Conservation (phyloP, 2,329 filamentous ascomycete genomes). For the Scedosporium minutisporum region DNA sequence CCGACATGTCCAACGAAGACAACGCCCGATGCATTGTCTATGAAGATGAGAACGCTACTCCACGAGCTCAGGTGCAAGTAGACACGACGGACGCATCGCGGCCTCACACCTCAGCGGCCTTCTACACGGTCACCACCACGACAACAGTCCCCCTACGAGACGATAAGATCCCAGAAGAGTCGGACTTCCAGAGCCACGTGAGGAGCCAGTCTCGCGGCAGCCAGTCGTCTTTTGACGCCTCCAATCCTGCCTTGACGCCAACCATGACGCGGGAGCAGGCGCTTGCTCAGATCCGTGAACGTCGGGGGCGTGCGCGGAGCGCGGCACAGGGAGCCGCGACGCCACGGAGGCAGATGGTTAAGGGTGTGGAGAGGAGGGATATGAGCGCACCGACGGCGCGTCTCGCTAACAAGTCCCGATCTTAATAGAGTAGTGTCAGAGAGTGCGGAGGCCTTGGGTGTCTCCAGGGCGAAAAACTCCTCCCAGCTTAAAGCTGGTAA, state of each 20-base stretch:
- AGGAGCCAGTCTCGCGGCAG: background rate
- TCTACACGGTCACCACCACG: constrained; percentile 39
- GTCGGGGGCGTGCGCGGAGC: constrained; percentile 61
- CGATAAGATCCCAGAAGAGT: constrained; percentile 26
- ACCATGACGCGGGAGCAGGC: constrained; percentile 66
- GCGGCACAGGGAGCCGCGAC: constrained; percentile 54
- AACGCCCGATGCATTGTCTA: constrained; percentile 1
- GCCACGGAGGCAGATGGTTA: constrained; percentile 43
- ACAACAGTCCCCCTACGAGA: constrained; percentile 42
- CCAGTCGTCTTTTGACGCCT: constrained; percentile 37
- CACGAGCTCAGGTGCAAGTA: constrained; percentile 11
- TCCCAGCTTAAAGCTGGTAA: too few relatives aligned
- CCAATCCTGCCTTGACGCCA: constrained; percentile 50
- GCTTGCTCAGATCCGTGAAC: constrained; percentile 63
- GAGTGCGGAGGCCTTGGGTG: too few relatives aligned
- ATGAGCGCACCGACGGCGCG: constrained; percentile 36
- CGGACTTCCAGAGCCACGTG: constrained; percentile 28
- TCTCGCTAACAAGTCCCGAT: constrained; percentile 12
- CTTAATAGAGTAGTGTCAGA: background rate
- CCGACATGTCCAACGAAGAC: constrained; percentile 20
- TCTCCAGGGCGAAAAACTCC: too few relatives aligned
- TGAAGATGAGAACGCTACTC: constrained; percentile 5
- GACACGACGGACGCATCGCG: constrained; percentile 19
- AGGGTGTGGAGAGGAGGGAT: constrained; percentile 36
- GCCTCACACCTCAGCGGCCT: constrained; percentile 36